phyloP scores from a whole-genome alignment of 331 rosid species.

The Dryas integrifolia region DNA sequence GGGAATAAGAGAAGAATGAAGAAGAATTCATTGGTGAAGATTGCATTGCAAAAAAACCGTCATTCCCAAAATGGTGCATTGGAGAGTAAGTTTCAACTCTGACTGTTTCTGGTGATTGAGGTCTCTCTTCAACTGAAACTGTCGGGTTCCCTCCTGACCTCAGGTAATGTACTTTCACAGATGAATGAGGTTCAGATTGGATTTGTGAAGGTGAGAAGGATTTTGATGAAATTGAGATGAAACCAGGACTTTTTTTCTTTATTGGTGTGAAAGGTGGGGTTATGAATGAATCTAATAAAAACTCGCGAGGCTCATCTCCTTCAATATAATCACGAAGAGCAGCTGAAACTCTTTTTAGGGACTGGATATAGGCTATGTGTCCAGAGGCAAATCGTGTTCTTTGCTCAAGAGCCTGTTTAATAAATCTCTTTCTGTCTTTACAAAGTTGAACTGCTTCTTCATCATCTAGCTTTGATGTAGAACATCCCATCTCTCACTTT shows the following conservation, averaged over 20 bases:
- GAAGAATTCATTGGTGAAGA: constrained; percentile 54
- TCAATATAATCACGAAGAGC: constrained; percentile 74
- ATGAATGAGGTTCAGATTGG: constrained; percentile 43
- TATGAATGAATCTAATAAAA: constrained; percentile 54
- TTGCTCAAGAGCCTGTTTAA: constrained; percentile 79
- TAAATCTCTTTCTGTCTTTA: constrained; percentile 70
- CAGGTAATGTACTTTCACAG: constrained; percentile 57
- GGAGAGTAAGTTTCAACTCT: constrained; percentile 67
- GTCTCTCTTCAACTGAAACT: constrained; percentile 78
- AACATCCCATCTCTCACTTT: constrained; percentile 82
- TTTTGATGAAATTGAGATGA: constrained; percentile 55
- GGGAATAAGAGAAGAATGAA: constrained; percentile 61
- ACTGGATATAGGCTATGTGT: constrained; percentile 67
- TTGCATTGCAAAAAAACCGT: constrained; percentile 63
- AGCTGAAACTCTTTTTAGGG: constrained; percentile 66
- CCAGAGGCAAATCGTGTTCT: constrained; percentile 66
- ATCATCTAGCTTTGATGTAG: constrained; percentile 74
- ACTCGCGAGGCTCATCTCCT: constrained; percentile 52
- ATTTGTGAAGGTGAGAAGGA: constrained; percentile 34
- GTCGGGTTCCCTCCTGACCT: constrained; percentile 63
- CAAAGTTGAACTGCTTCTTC: constrained; percentile 83
- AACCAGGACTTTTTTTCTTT: constrained; percentile 53
- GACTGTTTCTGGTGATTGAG: constrained; percentile 60
- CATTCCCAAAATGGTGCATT: constrained; percentile 50
- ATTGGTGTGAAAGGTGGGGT: constrained; percentile 58